phyloP scores from a whole-genome alignment of 2,329 filamentous ascomycete species.

The Ophiostoma ulmi region DNA sequence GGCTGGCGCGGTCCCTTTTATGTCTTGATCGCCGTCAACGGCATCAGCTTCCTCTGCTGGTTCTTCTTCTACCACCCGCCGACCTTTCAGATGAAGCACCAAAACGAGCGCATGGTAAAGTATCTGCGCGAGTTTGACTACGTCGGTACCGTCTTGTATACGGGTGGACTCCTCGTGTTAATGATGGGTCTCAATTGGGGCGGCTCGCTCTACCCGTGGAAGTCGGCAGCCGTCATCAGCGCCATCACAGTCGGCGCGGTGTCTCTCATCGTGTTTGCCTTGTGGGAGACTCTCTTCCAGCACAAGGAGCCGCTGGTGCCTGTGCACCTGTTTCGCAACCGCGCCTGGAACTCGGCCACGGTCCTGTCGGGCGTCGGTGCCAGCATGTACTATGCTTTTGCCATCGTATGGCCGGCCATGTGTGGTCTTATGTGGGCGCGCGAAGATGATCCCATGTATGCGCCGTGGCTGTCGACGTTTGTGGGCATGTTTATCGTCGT shows the following conservation, averaged over 20 bases:
- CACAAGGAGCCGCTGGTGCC: conserved; percentile 37
- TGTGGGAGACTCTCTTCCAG: neutral
- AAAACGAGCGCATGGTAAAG: conserved; percentile 29
- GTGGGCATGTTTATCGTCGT: conserved; percentile 32
- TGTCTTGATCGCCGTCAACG: conserved; percentile 33
- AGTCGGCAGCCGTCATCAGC: conserved; percentile 32
- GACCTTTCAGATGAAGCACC: conserved; percentile 33
- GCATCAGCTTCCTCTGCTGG: conserved; percentile 31
- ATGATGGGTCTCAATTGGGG: conserved; percentile 35
- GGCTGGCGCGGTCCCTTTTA: conserved; percentile 34
- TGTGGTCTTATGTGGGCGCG: conserved; percentile 34
- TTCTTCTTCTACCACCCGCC: conserved; percentile 36
- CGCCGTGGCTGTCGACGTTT: conserved; percentile 31
- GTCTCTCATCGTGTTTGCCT: neutral
- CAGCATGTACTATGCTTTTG: conserved; percentile 38
- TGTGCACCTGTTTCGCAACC: conserved; percentile 36
- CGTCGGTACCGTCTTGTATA: conserved; percentile 33
- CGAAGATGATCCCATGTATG: conserved; percentile 27
- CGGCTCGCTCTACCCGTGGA: conserved; percentile 34
- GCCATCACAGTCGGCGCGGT: conserved; percentile 29
- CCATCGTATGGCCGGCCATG: conserved; percentile 37
- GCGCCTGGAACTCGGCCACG: conserved; percentile 33
- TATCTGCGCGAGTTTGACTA: conserved; percentile 35
- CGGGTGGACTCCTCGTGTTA: conserved; percentile 33
- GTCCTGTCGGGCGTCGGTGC: conserved; percentile 35